phyloP scores from a whole-genome alignment of 768 basidiomycete species.

The Coprinopsis cinerea region DNA sequence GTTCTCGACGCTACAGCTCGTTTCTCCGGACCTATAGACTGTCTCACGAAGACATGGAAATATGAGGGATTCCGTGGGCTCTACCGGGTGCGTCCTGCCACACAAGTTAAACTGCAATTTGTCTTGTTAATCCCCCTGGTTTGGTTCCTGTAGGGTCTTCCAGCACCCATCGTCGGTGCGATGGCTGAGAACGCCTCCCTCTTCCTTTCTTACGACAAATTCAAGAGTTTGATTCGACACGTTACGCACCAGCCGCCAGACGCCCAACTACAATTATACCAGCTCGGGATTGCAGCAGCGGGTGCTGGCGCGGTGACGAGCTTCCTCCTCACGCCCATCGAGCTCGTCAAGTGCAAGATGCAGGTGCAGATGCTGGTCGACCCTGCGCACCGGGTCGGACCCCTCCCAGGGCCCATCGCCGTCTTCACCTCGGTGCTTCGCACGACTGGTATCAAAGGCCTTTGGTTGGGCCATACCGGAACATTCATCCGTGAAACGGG shows the following conservation, averaged over 20 bases:
- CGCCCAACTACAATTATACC: slow-evolving; percentile 53
- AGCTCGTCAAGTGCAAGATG: slow-evolving; percentile 34
- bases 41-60: slow-evolving; percentile 72
- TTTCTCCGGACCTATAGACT: slow-evolving; percentile 86
- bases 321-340: slow-evolving; percentile 58
- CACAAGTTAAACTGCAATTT: too few relatives aligned
- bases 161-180: slow-evolving; percentile 89
- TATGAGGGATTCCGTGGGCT: slow-evolving; percentile 81
- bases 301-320: slow-evolving; percentile 84
- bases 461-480: slow-evolving; percentile 97
- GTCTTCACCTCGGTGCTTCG: slow-evolving; percentile 62
- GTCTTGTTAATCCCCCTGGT: background rate
- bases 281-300: slow-evolving; percentile 77
- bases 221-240: slow-evolving; percentile 56
- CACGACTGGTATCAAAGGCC: slow-evolving; percentile 66
- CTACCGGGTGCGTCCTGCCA: slow-evolving; percentile 82
- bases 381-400: slow-evolving; percentile 11
- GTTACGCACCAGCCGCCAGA: slow-evolving; percentile 27
- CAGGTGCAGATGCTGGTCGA: slow-evolving; percentile 22
- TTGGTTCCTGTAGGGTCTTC: slow-evolving; percentile 66
- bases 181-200: slow-evolving; percentile 91
- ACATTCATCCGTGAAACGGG: slow-evolving; percentile 92
- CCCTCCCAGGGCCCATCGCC: slow-evolving; percentile 67
- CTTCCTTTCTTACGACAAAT: slow-evolving; percentile 81
- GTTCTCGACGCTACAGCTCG: slow-evolving; percentile 52